Evolutionary conservation across 1,139 yeast species (phyloP), one percentile per base, ranked within the genome.

Genomic region (Pichia sorboxylosa): DNA sequence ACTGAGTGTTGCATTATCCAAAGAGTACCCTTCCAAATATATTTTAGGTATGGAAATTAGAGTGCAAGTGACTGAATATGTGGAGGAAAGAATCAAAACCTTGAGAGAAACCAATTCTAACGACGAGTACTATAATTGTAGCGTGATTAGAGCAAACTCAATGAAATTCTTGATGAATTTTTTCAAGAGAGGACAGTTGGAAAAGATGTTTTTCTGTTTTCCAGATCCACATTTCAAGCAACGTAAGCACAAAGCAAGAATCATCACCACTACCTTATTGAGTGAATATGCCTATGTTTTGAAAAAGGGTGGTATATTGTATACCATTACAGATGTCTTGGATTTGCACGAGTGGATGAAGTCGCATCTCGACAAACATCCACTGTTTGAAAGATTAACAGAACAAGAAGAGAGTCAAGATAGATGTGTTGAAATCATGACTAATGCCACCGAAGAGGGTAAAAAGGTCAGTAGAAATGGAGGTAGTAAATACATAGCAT

Each of bases 191-290:
- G 76, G 77, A 5, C 92, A 82, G 55, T 63, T 90, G 34, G 73
- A 78, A 25, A 90, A 90, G 63, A 82, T 90, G 73, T 90, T 90
- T 58, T 90, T 92, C 62, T 92, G 98, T 58, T 90, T 90, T 69
- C 99, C 99, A 14, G 99, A 90, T 58, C 99, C 99, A 11, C 98
- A 92, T 57, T 90, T 90, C 64, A 90, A 90, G 54, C 94, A 84
- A 56, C 70, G 98, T 49, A 90, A 90, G 55, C 98, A 92, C 59
- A 90, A 90, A 63, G 97, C 97, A 7, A 70, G 99, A 63, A 90
- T 90, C 48, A 73, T 90, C 43, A 87, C 98, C 39, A 77, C 74
- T 39, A 90, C 97, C 1, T 62, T 90, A 40, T 64, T 85, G 37
- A 72, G 92, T 23, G 98, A 90, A 55, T 90, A 90, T 52, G 98